Evolutionary conservation across 1,284 basidiomycete genomes (phyloP).

Genomic region (Taiwanofungus camphoratus): DNA sequence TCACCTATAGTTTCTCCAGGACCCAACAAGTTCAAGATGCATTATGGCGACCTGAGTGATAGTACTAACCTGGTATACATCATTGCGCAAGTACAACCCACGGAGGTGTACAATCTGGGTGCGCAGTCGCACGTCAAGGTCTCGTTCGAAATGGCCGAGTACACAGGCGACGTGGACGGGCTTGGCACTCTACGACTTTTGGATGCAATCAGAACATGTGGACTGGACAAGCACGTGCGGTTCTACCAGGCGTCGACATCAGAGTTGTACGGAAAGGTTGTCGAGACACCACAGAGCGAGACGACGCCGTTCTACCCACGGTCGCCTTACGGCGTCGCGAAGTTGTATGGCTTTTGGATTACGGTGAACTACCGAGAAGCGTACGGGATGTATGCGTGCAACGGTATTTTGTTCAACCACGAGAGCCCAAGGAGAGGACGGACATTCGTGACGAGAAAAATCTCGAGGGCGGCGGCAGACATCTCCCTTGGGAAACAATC

Average conservation of each 20-base stretch:
- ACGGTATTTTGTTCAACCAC: slow-evolving; percentile 91
- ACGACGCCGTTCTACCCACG: slow-evolving; percentile 93
- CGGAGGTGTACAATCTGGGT: slow-evolving; percentile 92
- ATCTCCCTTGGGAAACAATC: slow-evolving; percentile 81
- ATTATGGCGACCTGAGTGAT: slow-evolving; percentile 89
- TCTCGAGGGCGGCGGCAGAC: slow-evolving; percentile 84
- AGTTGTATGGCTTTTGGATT: slow-evolving; percentile 87
- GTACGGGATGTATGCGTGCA: slow-evolving; percentile 89
- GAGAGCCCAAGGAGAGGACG: slow-evolving; percentile 87
- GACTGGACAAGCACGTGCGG: slow-evolving; percentile 78
- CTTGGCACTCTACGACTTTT: slow-evolving; percentile 87
- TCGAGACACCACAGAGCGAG: slow-evolving; percentile 87
- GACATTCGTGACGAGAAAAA: slow-evolving; percentile 93
- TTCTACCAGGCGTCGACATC: slow-evolving; percentile 95
- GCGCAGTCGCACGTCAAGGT: slow-evolving; percentile 98
- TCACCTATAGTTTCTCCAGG: slow-evolving; percentile 39
- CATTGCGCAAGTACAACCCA: slow-evolving; percentile 85
- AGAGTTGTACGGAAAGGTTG: slow-evolving; percentile 90
- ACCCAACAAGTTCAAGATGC: slow-evolving; percentile 77
- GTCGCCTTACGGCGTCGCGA: slow-evolving; percentile 87
- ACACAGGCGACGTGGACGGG: slow-evolving; percentile 90
- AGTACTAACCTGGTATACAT: slow-evolving; percentile 93
- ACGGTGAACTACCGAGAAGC: slow-evolving; percentile 89
- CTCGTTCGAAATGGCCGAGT: slow-evolving; percentile 96
- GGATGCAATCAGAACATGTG: slow-evolving; percentile 89